phyloP scores from a whole-genome alignment of 176 grass and related monocot genomes.

The Miscanthus lutarioriparius region DNA sequence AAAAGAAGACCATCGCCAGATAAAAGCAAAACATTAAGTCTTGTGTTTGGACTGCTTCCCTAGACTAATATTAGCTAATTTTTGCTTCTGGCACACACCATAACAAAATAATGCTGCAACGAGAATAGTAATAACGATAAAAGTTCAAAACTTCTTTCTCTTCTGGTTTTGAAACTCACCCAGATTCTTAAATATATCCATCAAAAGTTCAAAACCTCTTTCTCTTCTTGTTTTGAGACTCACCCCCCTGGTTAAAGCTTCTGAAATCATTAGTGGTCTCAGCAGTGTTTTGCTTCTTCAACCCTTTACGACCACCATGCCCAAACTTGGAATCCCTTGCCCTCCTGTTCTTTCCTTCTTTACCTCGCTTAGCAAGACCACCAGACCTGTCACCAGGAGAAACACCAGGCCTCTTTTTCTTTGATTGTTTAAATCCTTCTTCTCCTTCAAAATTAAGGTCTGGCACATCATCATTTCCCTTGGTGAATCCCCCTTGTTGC shows the following conservation, averaged over 20 bases:
- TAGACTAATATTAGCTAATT: conserved; percentile 1
- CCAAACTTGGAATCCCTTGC: conserved; percentile 72
- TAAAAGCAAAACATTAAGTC: conserved; percentile 24
- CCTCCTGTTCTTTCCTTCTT: conserved; percentile 57
- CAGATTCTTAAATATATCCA: neutral
- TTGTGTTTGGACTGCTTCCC: neutral
- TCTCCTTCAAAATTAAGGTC: conserved; percentile 64
- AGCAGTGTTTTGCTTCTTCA: conserved; percentile 87
- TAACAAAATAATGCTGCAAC: conserved; percentile 1
- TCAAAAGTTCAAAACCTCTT: conserved; percentile 45
- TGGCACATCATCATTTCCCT: conserved; percentile 51
- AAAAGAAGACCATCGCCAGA: conserved; percentile 33
- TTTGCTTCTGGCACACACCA: conserved; percentile 17
- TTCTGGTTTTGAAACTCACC: conserved; percentile 44
- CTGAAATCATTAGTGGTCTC: conserved; percentile 78
- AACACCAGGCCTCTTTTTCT: conserved; percentile 64
- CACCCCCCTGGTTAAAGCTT: conserved; percentile 54
- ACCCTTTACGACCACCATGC: conserved; percentile 79
- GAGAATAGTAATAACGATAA: neutral
- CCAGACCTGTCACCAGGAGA: conserved; percentile 73
- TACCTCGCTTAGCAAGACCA: conserved; percentile 56
- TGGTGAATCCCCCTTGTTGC: conserved; percentile 70
- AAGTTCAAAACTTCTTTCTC: conserved; percentile 42
- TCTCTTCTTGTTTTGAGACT: conserved; percentile 53
- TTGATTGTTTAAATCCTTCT: conserved; percentile 53